Evolutionary conservation across 495 filamentous ascomycete species (phyloP).

Genomic region (Penicillium cosmopolitanum): DNA sequence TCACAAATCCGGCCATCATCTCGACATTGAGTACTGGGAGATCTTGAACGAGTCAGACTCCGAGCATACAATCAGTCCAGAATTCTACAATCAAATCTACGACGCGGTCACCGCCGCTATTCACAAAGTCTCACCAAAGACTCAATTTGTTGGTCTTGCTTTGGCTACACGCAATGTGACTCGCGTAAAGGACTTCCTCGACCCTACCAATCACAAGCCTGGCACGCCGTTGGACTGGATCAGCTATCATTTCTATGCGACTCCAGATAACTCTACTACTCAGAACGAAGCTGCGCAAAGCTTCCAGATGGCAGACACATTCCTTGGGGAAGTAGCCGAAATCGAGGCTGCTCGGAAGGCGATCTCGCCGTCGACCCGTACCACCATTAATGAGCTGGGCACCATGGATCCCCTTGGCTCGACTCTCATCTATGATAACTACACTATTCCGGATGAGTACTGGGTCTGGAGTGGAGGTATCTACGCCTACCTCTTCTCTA

Average conservation of each 20-base stretch:
- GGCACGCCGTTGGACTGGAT: slow-evolving; percentile 12
- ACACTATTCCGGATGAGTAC: slow-evolving; percentile 10
- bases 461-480: slow-evolving; percentile 14
- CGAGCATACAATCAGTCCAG: slow-evolving; percentile 10
- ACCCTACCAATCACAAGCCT: slow-evolving; percentile 10
- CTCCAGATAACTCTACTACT: slow-evolving; percentile 3
- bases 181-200: slow-evolving; percentile 7
- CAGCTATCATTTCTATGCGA: slow-evolving; percentile 11
- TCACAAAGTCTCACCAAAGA: slow-evolving; percentile 11
- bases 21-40: slow-evolving; percentile 10
- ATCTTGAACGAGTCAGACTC: slow-evolving; percentile 11
- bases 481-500: slow-evolving; percentile 12
- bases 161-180: slow-evolving; percentile 17
- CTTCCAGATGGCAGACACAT: slow-evolving; percentile 8
- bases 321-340: slow-evolving; percentile 7
- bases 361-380: not conserved
- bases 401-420: slow-evolving; percentile 13
- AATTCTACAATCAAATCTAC: slow-evolving; percentile 13
- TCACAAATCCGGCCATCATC: slow-evolving; percentile 7
- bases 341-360: slow-evolving; percentile 6
- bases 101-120: slow-evolving; percentile 8
- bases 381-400: slow-evolving; percentile 8
- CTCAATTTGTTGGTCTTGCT: slow-evolving; percentile 11
- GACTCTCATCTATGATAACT: slow-evolving; percentile 3
- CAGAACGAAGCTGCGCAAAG: slow-evolving; percentile 9